phyloP scores from a whole-genome alignment of 192 early-diverging fungal species.

The Umbelopsis isabellina region DNA sequence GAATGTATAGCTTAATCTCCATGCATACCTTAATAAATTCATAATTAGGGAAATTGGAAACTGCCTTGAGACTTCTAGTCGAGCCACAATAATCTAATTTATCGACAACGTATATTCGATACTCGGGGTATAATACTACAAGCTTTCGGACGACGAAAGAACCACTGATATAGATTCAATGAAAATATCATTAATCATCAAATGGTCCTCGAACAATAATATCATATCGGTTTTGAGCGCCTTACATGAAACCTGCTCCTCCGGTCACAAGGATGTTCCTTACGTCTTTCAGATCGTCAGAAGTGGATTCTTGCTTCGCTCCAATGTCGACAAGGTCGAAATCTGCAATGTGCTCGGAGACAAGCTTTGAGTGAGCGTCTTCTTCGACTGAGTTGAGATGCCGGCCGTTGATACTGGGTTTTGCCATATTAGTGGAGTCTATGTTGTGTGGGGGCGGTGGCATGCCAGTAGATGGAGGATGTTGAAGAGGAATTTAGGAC shows the following conservation, averaged over 20 bases:
- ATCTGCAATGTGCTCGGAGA: conserved; percentile 26
- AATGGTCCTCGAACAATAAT: background rate
- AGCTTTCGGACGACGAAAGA: conserved; percentile 67
- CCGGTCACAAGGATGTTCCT: conserved; percentile 78
- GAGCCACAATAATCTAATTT: conserved; percentile 83
- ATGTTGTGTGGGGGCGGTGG: background rate
- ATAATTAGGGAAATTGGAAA: conserved; percentile 56
- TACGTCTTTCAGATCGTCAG: conserved; percentile 42
- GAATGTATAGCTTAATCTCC: background rate
- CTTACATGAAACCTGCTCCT: conserved; percentile 85
- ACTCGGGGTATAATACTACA: conserved; percentile 67
- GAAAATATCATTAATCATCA: background rate
- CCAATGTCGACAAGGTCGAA: conserved; percentile 49
- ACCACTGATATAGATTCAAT: conserved; percentile 48
- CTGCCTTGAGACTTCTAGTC: conserved; percentile 52
- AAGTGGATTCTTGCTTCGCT: conserved; percentile 12
- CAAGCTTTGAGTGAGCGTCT: conserved; percentile 8
- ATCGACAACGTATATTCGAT: conserved; percentile 67
- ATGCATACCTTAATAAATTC: conserved; percentile 63
- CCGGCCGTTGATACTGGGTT: background rate
- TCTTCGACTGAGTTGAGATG: background rate
- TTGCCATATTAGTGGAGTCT: background rate
- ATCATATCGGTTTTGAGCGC: background rate
- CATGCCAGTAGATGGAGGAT: background rate
- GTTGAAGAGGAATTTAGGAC: too few species aligned